Evolutionary conservation across 2,329 filamentous ascomycete genomes (phyloP).

Genomic region (Paraphaeosphaeria sporulosa): DNA sequence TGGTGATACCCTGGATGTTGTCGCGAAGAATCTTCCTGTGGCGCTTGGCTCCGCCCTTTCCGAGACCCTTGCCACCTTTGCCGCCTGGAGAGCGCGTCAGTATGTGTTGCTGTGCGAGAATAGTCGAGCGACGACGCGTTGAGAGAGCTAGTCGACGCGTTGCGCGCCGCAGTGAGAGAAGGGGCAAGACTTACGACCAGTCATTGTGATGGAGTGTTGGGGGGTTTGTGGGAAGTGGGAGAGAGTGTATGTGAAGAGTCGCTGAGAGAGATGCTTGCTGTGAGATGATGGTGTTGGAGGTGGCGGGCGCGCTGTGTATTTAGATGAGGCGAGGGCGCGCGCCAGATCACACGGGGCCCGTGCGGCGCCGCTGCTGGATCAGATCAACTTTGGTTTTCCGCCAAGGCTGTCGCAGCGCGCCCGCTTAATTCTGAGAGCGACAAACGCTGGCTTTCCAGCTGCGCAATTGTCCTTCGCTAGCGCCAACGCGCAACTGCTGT

Average conservation of each 20-base stretch:
- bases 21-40: slow-evolving; percentile 99
- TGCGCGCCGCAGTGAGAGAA: slow-evolving; percentile 13
- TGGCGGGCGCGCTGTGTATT: slow-evolving; percentile 27
- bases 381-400: slow-evolving; percentile 13
- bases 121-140: slow-evolving; percentile 6
- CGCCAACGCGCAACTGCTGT: slow-evolving; percentile 32
- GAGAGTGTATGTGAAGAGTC: slow-evolving; percentile 14
- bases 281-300: slow-evolving; percentile 25
- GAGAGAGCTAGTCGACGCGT: slow-evolving; percentile 17
- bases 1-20: slow-evolving; percentile 99
- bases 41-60: slow-evolving; percentile 98
- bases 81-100: slow-evolving; percentile 72
- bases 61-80: slow-evolving; percentile 97
- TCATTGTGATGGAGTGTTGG: slow-evolving; percentile 53
- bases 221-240: slow-evolving; percentile 21
- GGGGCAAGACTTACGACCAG: slow-evolving; percentile 56
- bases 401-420: slow-evolving; percentile 32
- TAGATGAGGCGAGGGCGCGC: slow-evolving; percentile 35
- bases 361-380: slow-evolving; percentile 27
- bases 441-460: slow-evolving; percentile 20
- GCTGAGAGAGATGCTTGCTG: slow-evolving; percentile 20
- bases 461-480: slow-evolving; percentile 20
- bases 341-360: slow-evolving; percentile 43
- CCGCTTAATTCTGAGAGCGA: slow-evolving; percentile 38
- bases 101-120: slow-evolving; percentile 24